phyloP scores from a whole-genome alignment of 768 basidiomycete genomes.

The Leucogyrophana mollusca region DNA sequence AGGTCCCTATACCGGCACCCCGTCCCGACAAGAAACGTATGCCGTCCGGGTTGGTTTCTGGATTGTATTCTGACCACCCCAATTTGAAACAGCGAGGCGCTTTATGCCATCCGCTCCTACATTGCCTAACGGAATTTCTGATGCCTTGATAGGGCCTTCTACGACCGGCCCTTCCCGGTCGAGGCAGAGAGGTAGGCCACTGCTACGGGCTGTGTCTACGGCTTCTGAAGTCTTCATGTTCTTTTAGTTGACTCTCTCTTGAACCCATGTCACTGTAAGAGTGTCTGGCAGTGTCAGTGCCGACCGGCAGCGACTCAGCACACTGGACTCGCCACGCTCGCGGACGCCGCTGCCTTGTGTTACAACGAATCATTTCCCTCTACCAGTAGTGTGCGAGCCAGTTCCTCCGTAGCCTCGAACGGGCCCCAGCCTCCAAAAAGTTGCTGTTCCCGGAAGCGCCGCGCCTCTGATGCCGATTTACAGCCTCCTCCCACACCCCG shows the following conservation, averaged over 20 bases:
- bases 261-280: constrained; percentile 64
- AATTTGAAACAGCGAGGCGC: constrained; percentile 46
- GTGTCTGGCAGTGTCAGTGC: constrained; percentile 56
- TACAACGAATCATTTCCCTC: constrained; percentile 4
- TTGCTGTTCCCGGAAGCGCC: constrained; percentile 15
- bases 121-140: constrained; percentile 71
- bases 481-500: background rate
- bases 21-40: constrained; percentile 33
- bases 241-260: constrained; percentile 55
- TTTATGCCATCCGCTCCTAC: constrained; percentile 72
- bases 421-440: constrained; percentile 12
- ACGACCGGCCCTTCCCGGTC: constrained; percentile 36
- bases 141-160: constrained; percentile 37
- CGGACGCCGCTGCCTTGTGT: constrained; percentile 33
- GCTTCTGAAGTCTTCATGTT: constrained; percentile 9
- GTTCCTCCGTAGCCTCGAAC: background rate
- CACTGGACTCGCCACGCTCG: constrained; percentile 32
- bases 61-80: constrained; percentile 17
- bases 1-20: constrained; percentile 29
- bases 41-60: constrained; percentile 3
- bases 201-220: background rate
- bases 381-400: no score
- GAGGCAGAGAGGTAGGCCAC: constrained; percentile 47
- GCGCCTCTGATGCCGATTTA: background rate
- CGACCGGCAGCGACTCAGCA: constrained; percentile 11